Percentiles rank a stretch among this genome's conserved stretches.
These are phyloP conservation scores for Kluyveromyces marxianus DNA, from an alignment of 1,139 yeast genomes.

Conservation along the genomic window DNA sequence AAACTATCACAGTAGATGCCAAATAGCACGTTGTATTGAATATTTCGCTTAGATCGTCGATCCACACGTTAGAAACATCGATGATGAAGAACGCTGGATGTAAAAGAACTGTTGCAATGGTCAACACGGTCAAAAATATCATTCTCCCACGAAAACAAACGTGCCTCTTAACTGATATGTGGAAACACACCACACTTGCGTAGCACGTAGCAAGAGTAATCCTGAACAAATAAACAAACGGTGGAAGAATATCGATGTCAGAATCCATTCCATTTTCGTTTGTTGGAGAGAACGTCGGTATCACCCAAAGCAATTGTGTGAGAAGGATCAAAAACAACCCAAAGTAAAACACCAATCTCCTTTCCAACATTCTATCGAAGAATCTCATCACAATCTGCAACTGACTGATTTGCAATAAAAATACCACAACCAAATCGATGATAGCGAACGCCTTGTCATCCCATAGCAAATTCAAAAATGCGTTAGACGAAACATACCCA, in stretches of 20 bases:
- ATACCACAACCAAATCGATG: constrained; percentile 55
- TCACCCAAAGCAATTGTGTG: constrained; percentile 65
- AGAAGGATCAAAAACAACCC: constrained; percentile 53
- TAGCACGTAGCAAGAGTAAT: constrained; percentile 69
- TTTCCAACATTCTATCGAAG: constrained; percentile 65
- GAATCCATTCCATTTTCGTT: constrained; percentile 25
- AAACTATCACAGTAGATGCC: constrained; percentile 67
- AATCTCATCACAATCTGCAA: constrained; percentile 70
- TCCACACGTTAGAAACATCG: constrained; percentile 67
- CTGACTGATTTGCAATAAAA: constrained; percentile 61
- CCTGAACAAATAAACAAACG: constrained; percentile 69
- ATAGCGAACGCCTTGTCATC: constrained; percentile 44
- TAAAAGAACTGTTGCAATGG: constrained; percentile 51
- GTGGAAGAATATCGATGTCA: constrained; percentile 47
- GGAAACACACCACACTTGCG: constrained; percentile 58
- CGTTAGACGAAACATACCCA: constrained; percentile 51
- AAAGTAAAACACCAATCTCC: constrained; percentile 52
- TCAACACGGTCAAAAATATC: constrained; percentile 49
- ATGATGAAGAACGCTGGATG: constrained; percentile 73
- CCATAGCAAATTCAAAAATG: constrained; percentile 43
- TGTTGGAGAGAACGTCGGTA: constrained; percentile 47
- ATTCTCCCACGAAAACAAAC: constrained; percentile 46
- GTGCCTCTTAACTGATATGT: constrained; percentile 47
- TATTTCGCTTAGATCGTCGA: constrained; percentile 63
- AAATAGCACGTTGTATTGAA: constrained; percentile 67